A percentile compares a stretch with the other conserved stretches of the same genome.
These are phyloP conservation scores for Biscutella auriculata DNA, from an alignment of 441 rosid genomes.

Conservation along the genomic window DNA sequence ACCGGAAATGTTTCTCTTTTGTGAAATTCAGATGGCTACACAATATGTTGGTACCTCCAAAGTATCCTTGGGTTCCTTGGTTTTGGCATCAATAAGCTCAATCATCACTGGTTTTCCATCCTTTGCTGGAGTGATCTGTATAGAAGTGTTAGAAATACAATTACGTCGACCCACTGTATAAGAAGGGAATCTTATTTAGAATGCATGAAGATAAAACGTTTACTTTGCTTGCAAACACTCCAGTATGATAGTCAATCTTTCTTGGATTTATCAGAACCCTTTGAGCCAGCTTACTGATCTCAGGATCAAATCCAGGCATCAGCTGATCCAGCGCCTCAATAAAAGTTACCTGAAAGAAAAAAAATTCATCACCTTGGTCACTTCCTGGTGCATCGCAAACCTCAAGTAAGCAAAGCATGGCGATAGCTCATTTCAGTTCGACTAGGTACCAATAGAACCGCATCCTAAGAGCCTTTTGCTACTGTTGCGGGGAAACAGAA, in stretches of 20 bases:
- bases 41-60: too few species aligned
- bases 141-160: neutral
- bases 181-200: neutral
- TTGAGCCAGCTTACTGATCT: slow-evolving; percentile 91
- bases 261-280: slow-evolving; percentile 88
- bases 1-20: too few species aligned
- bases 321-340: slow-evolving; percentile 94
- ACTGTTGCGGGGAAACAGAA: too few species aligned
- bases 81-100: slow-evolving; percentile 95
- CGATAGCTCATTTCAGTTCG: neutral
- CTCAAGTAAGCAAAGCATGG: neutral
- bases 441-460: too few species aligned
- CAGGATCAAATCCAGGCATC: slow-evolving; percentile 99
- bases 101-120: slow-evolving; percentile 89
- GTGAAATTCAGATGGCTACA: too few species aligned
- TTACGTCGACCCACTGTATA: neutral
- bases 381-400: too few species aligned
- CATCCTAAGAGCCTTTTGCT: too few species aligned
- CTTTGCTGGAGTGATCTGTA: slow-evolving; percentile 79
- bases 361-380: too few species aligned
- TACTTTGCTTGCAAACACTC: slow-evolving; percentile 92
- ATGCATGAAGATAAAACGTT: neutral
- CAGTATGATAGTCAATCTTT: slow-evolving; percentile 83
- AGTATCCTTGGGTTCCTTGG: slow-evolving; percentile 74
- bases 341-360: slow-evolving; percentile 92